These are phyloP conservation scores for Phytophthora melonis DNA, from an alignment of 352 stramenopile species.

Conservation along the genomic window DNA sequence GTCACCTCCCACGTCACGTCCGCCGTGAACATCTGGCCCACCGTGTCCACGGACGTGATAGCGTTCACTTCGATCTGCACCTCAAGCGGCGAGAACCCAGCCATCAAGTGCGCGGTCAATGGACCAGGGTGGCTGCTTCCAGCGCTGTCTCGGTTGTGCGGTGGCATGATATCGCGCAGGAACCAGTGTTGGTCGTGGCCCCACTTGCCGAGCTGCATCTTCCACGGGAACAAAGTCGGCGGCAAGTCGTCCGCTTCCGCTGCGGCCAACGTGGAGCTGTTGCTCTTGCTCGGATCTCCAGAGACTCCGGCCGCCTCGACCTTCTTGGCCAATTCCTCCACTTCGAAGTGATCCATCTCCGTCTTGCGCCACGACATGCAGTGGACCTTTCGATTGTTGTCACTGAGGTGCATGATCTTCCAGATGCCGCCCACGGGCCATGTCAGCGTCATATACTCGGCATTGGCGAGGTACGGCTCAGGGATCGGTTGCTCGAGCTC, in stretches of 20 bases:
- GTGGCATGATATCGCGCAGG: constrained; percentile 49
- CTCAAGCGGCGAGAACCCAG: constrained; percentile 46
- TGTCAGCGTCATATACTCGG: constrained; percentile 54
- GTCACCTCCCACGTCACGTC: constrained; percentile 63
- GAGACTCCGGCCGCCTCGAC: constrained; percentile 18
- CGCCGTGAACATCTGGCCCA: constrained; percentile 52
- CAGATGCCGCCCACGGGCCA: constrained; percentile 65
- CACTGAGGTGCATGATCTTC: constrained; percentile 49
- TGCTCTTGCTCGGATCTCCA: constrained; percentile 3
- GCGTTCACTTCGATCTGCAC: constrained; percentile 50
- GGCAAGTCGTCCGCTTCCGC: constrained; percentile 26
- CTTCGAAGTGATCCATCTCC: constrained; percentile 50
- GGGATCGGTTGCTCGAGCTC: constrained; percentile 55
- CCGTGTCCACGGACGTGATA: constrained; percentile 54
- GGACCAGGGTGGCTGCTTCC: constrained; percentile 29
- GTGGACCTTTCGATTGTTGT: constrained; percentile 40
- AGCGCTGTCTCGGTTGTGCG: constrained; percentile 11
- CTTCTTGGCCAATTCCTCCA: constrained; percentile 49
- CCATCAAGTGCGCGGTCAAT: constrained; percentile 42
- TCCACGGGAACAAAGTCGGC: constrained; percentile 59
- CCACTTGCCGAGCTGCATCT: constrained; percentile 65
- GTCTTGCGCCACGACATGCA: constrained; percentile 65
- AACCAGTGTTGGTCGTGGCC: constrained; percentile 61
- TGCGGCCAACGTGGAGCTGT: constrained; percentile 22
- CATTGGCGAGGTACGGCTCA: constrained; percentile 36